phyloP scores from a whole-genome alignment of 2,329 filamentous ascomycete species.

The Aspergillus unguis region DNA sequence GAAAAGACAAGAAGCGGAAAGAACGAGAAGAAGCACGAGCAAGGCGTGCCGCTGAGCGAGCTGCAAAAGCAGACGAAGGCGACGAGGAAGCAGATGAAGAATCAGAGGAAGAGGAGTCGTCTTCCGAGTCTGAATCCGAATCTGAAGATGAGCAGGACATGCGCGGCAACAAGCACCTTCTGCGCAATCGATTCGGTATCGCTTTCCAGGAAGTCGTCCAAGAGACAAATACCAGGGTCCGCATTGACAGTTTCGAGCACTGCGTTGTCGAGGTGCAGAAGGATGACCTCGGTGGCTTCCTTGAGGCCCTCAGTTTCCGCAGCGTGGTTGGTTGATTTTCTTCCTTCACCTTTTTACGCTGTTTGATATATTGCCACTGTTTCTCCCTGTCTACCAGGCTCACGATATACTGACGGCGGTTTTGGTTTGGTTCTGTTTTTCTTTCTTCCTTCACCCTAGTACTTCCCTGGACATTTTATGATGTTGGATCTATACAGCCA shows the following conservation, averaged over 20 bases:
- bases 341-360: not conserved
- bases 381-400: slow-evolving; percentile 9
- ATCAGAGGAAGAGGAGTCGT: slow-evolving; percentile 54
- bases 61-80: slow-evolving; percentile 51
- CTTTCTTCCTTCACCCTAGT: not conserved
- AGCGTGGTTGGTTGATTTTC: slow-evolving; percentile 62
- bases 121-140: slow-evolving; percentile 49
- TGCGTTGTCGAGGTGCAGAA: slow-evolving; percentile 97
- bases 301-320: slow-evolving; percentile 90
- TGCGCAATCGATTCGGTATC: slow-evolving; percentile 85
- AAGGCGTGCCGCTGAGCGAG: slow-evolving; percentile 53
- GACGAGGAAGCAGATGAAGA: slow-evolving; percentile 61
- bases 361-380: slow-evolving; percentile 8
- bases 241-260: slow-evolving; percentile 96
- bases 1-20: slow-evolving; percentile 61
- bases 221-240: slow-evolving; percentile 82
- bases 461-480: slow-evolving; percentile 18
- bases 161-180: slow-evolving; percentile 61
- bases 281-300: slow-evolving; percentile 84
- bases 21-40: slow-evolving; percentile 62
- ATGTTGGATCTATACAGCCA: slow-evolving; percentile 19
- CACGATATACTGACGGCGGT: slow-evolving; percentile 15
- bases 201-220: slow-evolving; percentile 94
- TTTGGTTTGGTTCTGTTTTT: slow-evolving; percentile 10
- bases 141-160: slow-evolving; percentile 55